Evolutionary conservation across 352 stramenopile genomes (phyloP).

Genomic region (Phytophthora pini): DNA sequence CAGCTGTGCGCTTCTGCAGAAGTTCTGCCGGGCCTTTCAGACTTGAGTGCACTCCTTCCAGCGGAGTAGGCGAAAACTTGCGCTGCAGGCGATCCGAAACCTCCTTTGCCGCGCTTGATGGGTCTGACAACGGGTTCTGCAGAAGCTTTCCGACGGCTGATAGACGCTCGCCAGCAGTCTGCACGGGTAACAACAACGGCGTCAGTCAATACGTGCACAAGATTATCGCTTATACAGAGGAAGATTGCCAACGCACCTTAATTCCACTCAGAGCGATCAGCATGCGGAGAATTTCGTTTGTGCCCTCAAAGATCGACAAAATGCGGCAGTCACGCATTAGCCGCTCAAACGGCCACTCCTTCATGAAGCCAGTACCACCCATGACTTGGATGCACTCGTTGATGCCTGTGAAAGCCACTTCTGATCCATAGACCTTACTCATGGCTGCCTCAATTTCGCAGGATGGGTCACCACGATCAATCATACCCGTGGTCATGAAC

Average conservation of each 20-base stretch:
- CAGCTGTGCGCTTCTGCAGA: slow-evolving; percentile 70
- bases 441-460: slow-evolving; percentile 90
- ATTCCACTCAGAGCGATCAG: slow-evolving; percentile 92
- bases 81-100: slow-evolving; percentile 81
- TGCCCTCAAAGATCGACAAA: slow-evolving; percentile 93
- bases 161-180: slow-evolving; percentile 84
- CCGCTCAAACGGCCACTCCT: slow-evolving; percentile 92
- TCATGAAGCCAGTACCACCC: slow-evolving; percentile 92
- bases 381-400: slow-evolving; percentile 92
- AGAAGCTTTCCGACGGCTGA: slow-evolving; percentile 79
- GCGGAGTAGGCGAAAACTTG: slow-evolving; percentile 74
- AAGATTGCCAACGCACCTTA: slow-evolving; percentile 47
- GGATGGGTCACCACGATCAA: slow-evolving; percentile 84
- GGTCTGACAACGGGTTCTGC: slow-evolving; percentile 85
- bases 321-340: slow-evolving; percentile 93
- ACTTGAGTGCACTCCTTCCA: slow-evolving; percentile 78
- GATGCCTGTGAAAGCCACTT: slow-evolving; percentile 83
- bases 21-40: slow-evolving; percentile 61
- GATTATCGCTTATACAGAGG: slow-evolving; percentile 1
- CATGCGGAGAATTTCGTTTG: slow-evolving; percentile 92
- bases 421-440: slow-evolving; percentile 91
- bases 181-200: slow-evolving; percentile 3
- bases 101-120: slow-evolving; percentile 70
- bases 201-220: slow-evolving; percentile 9
- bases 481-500: slow-evolving; percentile 92